Base-by-base conservation (phyloP, 2,329 filamentous ascomycete species). In the Trichoderma pleuroti region DNA sequence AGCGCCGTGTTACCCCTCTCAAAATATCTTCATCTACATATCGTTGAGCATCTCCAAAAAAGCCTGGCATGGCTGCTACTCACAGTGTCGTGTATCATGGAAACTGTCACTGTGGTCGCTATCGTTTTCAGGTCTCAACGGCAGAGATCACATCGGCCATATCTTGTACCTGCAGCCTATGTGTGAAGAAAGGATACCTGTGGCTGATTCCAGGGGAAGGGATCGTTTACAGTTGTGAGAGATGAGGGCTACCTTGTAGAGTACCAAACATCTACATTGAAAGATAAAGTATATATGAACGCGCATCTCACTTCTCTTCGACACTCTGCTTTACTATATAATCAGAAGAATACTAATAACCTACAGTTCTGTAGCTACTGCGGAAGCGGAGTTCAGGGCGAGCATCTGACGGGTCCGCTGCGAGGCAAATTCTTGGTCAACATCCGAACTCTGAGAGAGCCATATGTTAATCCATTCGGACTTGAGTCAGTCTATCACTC, bases 51-150 rank as follows among this genome's bases (percentile, higher is more conserved):
- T 36, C 10, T 30, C 8, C 21, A 16, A 16, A 30, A 11, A 30
- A 10, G 34, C 10, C 18, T 7, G 42, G 9, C 9, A 52, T 67
- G 56, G 36, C 42, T 11, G 34, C 34, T 3, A 26, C 11, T 30
- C 3, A 54, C 6, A 18, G 21, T 18, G 16, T 63, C 14, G 24
- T 69, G 1, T 71, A 74, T 42, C 28, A 63, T 30, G 77, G 76
- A 18, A 78, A 79, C 68, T 79, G 78, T 68, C 77, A 79, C 70
- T 79, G 78, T 70, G 78, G 77, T 5, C 59, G 63, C 4, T 77
- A 76, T 52, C 76, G 77, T 34, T 79, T 74, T 32, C 72, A 76
- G 30, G 9, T 79, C 3, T 18, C 63, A 4, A 8, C 72, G 2
- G 64, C 73, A 1, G 59, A 72, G 4, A 72, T 72, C 26, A 67